A percentile compares a stretch with the other conserved stretches of the same genome.
phyloP scores from a whole-genome alignment of 164 flowering plant genomes.

The Aristolochia contorta region DNA sequence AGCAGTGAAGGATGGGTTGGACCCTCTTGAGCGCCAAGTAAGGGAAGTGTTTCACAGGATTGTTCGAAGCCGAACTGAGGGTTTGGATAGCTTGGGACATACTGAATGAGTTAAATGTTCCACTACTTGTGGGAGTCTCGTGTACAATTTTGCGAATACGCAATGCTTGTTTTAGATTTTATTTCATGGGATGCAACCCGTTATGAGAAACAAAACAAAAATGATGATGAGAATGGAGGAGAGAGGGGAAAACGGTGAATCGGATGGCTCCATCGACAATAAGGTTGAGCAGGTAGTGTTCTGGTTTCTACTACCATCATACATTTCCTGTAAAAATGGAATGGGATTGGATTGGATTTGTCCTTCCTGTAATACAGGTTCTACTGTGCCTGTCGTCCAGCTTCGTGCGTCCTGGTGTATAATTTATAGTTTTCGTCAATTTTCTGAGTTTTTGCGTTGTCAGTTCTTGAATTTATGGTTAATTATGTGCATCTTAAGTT shows the following conservation, averaged over 20 bases:
- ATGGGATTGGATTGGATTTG: not conserved
- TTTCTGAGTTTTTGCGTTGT: not conserved
- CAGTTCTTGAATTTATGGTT: not conserved
- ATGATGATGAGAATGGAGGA: not conserved
- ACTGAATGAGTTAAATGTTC: constrained; percentile 19
- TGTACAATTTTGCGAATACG: constrained; percentile 1
- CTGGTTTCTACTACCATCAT: constrained; percentile 4
- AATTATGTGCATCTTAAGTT: not conserved
- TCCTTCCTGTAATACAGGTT: constrained; percentile 1
- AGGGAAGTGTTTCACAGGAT: constrained; percentile 84
- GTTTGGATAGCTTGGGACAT: constrained; percentile 53
- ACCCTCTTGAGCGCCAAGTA: constrained; percentile 73
- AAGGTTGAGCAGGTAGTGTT: constrained; percentile 10
- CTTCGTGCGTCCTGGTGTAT: constrained; percentile 1
- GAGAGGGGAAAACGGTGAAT: not conserved
- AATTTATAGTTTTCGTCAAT: not conserved
- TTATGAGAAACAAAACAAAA: not conserved
- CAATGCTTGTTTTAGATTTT: not conserved
- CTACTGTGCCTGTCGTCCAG: not conserved
- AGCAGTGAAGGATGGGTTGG: constrained; percentile 47
- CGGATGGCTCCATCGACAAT: constrained; percentile 3
- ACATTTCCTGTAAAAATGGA: not conserved
- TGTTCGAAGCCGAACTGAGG: constrained; percentile 68
- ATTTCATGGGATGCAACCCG: constrained; percentile 1
- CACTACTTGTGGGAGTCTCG: not conserved